These are phyloP conservation scores for Heracleum sosnowskyi DNA, from an alignment of 129 eudicot genomes.

Conservation along the genomic window DNA sequence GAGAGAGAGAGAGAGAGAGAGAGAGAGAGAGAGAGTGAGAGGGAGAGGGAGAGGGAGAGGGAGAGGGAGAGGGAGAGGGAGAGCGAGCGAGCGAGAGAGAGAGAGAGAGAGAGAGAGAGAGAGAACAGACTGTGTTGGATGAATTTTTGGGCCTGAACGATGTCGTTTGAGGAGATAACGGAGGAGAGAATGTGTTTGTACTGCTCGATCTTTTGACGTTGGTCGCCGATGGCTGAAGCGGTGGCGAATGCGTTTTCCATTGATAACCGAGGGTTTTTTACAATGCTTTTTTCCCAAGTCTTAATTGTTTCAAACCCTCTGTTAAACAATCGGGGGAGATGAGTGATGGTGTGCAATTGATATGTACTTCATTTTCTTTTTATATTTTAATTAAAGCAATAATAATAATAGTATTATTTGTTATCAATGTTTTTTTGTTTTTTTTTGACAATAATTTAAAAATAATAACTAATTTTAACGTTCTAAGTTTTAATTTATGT, in stretches of 20 bases:
- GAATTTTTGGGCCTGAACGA: constrained; percentile 63
- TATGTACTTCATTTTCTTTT: no score
- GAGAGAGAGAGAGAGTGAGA: no score
- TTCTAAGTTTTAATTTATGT: no score
- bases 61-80: no score
- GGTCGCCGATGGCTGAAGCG: constrained; percentile 83
- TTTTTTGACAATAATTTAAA: no score
- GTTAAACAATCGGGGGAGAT: not conserved
- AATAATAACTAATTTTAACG: no score
- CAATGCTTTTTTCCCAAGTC: not conserved
- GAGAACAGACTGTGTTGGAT: constrained; percentile 55
- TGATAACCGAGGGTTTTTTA: not conserved
- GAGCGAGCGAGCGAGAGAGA: no score
- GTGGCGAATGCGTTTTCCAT: constrained; percentile 87
- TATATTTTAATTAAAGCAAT: no score
- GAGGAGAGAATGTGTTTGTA: constrained; percentile 76
- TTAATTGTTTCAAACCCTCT: not conserved
- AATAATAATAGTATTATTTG: no score
- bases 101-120: not conserved
- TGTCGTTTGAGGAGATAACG: constrained; percentile 69
- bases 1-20: no score
- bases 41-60: no score
- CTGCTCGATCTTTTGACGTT: constrained; percentile 85
- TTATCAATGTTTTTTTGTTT: no score
- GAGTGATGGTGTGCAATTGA: not conserved